A percentile compares a stretch with the other conserved stretches of the same genome.
phyloP scores from a whole-genome alignment of 305 asterid genomes.

The Rubia tinctorum region DNA sequence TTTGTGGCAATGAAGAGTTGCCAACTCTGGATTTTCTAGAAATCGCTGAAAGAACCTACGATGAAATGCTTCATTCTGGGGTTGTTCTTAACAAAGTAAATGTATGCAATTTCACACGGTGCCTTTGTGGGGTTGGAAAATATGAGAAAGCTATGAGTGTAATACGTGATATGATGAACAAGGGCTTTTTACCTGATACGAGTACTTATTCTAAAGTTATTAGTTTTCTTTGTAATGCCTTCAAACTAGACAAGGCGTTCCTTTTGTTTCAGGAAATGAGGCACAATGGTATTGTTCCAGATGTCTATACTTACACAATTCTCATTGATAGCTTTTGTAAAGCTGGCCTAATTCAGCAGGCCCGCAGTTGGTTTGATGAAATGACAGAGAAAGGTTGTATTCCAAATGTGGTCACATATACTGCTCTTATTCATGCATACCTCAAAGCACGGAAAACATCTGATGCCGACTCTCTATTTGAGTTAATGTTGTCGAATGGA shows the following conservation, averaged over 20 bases:
- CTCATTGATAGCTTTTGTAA: conserved; percentile 90
- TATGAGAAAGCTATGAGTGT: conserved; percentile 64
- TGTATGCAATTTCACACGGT: conserved; percentile 61
- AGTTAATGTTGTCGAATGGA: conserved; percentile 68
- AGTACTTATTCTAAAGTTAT: conserved; percentile 84
- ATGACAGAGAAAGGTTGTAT: conserved; percentile 67
- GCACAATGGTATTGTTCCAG: conserved; percentile 57
- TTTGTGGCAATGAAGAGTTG: conserved; percentile 65
- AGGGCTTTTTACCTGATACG: conserved; percentile 78
- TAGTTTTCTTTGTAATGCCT: conserved; percentile 67
- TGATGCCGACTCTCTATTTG: conserved; percentile 72
- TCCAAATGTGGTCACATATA: conserved; percentile 86
- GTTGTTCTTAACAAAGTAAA: conserved; percentile 68
- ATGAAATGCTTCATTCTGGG: conserved; percentile 65
- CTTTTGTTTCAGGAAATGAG: conserved; percentile 75
- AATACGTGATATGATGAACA: conserved; percentile 69
- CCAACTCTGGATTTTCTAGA: conserved; percentile 52
- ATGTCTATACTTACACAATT: conserved; percentile 83
- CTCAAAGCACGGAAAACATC: conserved; percentile 73
- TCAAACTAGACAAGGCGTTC: conserved; percentile 80
- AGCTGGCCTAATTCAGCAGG: conserved; percentile 82
- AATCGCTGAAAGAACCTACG: conserved; percentile 77
- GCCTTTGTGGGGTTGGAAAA: conserved; percentile 72
- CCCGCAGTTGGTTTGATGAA: conserved; percentile 79
- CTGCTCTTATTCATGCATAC: conserved; percentile 82